Evolutionary conservation across 352 stramenopile species (phyloP).

Genomic region (Phytopythium vexans): DNA sequence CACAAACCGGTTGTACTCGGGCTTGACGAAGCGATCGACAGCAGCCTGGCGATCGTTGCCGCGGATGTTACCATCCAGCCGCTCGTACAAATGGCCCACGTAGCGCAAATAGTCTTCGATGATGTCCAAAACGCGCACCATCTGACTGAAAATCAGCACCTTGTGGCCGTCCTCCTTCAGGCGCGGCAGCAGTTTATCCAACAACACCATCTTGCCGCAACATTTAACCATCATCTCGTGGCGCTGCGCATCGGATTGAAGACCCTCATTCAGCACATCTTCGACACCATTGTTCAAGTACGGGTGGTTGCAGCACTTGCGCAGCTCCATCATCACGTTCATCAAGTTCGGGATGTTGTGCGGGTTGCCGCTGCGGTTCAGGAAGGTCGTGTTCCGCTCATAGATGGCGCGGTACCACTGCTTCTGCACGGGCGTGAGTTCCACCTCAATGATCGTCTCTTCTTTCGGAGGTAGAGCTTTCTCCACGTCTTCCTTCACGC

Average conservation of each 20-base stretch:
- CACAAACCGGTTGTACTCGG: slow-evolving; percentile 93
- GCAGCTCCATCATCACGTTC: slow-evolving; percentile 92
- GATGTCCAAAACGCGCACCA: slow-evolving; percentile 99
- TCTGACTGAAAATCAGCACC: slow-evolving; percentile 99
- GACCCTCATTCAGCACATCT: slow-evolving; percentile 79
- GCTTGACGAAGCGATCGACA: slow-evolving; percentile 87
- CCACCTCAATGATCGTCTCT: slow-evolving; percentile 90
- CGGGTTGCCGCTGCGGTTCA: slow-evolving; percentile 76
- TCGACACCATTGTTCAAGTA: slow-evolving; percentile 94
- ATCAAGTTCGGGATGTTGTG: slow-evolving; percentile 88
- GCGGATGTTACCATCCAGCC: slow-evolving; percentile 97
- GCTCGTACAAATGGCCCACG: slow-evolving; percentile 92
- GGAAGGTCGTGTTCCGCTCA: slow-evolving; percentile 94
- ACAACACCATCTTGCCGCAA: slow-evolving; percentile 99
- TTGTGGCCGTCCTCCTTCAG: slow-evolving; percentile 97
- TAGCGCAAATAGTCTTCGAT: slow-evolving; percentile 98
- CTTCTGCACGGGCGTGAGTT: slow-evolving; percentile 89
- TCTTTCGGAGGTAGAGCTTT: slow-evolving; percentile 87
- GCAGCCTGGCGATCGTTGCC: slow-evolving; percentile 85
- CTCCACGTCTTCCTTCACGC: slow-evolving; percentile 90
- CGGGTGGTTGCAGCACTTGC: slow-evolving; percentile 90
- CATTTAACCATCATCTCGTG: slow-evolving; percentile 95
- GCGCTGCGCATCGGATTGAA: slow-evolving; percentile 70
- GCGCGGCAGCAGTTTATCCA: slow-evolving; percentile 98
- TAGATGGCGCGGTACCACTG: slow-evolving; percentile 93